A percentile compares a stretch with the other conserved stretches of the same genome.
These are phyloP conservation scores for Ettlia oleoabundans DNA, from an alignment of 139 green algal genomes.

Conservation along the genomic window DNA sequence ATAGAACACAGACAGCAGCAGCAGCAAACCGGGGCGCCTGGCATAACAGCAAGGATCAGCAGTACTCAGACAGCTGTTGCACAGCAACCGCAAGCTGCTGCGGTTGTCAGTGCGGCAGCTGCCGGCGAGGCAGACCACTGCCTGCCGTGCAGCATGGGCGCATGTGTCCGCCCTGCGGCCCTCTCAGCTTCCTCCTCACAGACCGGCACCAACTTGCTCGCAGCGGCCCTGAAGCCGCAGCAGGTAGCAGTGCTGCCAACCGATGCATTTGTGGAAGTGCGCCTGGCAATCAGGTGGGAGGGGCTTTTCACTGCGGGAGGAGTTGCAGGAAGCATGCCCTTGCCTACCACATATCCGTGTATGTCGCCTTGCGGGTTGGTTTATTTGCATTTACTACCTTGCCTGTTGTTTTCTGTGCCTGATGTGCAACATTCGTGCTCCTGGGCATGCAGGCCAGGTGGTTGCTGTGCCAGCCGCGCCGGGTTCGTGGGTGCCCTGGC, in stretches of 20 bases:
- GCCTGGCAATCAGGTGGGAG: not conserved
- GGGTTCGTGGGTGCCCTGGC: not conserved
- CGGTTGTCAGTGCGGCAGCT: no score
- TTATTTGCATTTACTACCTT: not conserved
- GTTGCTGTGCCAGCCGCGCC: not conserved
- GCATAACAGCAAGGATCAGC: not conserved
- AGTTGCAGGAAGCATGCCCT: no score
- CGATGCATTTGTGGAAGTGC: not conserved
- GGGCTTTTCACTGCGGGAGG: no score
- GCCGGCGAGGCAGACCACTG: no score
- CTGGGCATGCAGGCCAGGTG: not conserved
- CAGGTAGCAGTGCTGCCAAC: not conserved
- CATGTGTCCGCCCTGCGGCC: no score
- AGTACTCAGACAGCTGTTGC: not conserved
- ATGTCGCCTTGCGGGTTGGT: no score
- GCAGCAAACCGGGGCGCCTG: not conserved
- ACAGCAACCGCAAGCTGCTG: no score
- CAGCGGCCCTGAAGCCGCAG: no score
- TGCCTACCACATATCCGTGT: no score
- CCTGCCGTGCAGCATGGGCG: slow-evolving; percentile 11
- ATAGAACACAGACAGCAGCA: not conserved
- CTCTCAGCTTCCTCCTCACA: no score
- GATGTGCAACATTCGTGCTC: no score
- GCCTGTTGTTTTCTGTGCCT: not conserved
- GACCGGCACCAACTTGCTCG: no score